Conservation (phyloP, 2,329 filamentous ascomycete genomes). For the Colletotrichum tamarilloi region DNA sequence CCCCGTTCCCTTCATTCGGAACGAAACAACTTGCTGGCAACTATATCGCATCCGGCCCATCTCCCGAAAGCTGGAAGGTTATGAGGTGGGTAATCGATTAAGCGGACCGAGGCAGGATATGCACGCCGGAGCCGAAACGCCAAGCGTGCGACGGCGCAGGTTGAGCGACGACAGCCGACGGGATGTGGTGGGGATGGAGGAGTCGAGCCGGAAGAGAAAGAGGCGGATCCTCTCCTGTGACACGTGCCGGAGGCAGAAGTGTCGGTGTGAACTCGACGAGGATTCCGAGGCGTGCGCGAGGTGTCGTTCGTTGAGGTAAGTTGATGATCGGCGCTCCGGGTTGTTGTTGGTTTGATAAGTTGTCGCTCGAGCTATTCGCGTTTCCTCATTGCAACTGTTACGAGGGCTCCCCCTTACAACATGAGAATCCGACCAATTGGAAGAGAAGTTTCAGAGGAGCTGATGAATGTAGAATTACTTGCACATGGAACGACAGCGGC, state of each 20-base stretch:
- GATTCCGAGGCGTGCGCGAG: slow-evolving; percentile 33
- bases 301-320: slow-evolving; percentile 33
- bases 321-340: background rate
- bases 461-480: slow-evolving; percentile 17
- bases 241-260: slow-evolving; percentile 34
- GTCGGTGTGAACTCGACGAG: slow-evolving; percentile 31
- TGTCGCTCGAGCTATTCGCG: too few species aligned
- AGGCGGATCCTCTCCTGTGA: slow-evolving; percentile 35
- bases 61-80: background rate
- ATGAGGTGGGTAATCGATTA: background rate
- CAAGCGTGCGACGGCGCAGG: slow-evolving; percentile 7
- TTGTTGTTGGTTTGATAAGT: background rate
- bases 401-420: background rate
- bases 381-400: background rate
- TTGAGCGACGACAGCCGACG: slow-evolving; percentile 27
- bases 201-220: slow-evolving; percentile 30
- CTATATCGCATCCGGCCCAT: background rate
- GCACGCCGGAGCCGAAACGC: background rate
- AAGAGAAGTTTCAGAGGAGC: background rate
- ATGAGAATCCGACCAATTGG: background rate
- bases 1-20: background rate
- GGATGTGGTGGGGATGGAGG: slow-evolving; percentile 10
- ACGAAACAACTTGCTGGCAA: background rate
- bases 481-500: slow-evolving; percentile 34
- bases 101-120: background rate